These are phyloP conservation scores for Homolaphlyctis polyrhiza DNA, from an alignment of 371 early-diverging fungal genomes.

Conservation along the genomic window DNA sequence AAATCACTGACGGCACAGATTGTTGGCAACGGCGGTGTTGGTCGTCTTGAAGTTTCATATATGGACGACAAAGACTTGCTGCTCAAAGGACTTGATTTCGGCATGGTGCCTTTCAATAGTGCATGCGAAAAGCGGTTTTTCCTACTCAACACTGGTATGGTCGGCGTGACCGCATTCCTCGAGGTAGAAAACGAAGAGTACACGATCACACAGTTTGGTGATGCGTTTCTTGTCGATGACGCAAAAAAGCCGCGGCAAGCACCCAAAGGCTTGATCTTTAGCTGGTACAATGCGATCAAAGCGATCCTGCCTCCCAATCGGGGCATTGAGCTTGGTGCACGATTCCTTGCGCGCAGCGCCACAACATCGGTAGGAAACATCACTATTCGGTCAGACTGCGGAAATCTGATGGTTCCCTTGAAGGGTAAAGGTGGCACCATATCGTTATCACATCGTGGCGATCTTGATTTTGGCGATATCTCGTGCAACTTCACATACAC, in stretches of 20 bases:
- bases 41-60: conserved; percentile 40
- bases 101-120: conserved; percentile 51
- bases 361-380: conserved; percentile 34
- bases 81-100: conserved; percentile 44
- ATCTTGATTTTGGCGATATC: conserved; percentile 51
- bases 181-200: conserved; percentile 42
- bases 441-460: conserved; percentile 41
- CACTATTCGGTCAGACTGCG: conserved; percentile 37
- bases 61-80: conserved; percentile 33
- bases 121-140: conserved; percentile 42
- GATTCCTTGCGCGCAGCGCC: conserved; percentile 36
- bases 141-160: conserved; percentile 45
- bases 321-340: conserved; percentile 34
- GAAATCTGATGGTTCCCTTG: conserved; percentile 33
- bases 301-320: conserved; percentile 24
- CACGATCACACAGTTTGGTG: conserved; percentile 39
- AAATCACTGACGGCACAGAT: conserved; percentile 31
- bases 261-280: conserved; percentile 27
- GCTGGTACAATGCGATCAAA: conserved; percentile 30
- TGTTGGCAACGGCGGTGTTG: conserved; percentile 44
- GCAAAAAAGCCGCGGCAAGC: conserved; percentile 7
- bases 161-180: conserved; percentile 32
- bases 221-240: conserved; percentile 21
- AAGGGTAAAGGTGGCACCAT: conserved; percentile 54
- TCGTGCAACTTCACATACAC: conserved; percentile 43